Percentiles rank a stretch among this genome's conserved stretches.
Evolutionary conservation across 441 rosid genomes (phyloP).

Genomic region (Rhodomyrtus psidioides): DNA sequence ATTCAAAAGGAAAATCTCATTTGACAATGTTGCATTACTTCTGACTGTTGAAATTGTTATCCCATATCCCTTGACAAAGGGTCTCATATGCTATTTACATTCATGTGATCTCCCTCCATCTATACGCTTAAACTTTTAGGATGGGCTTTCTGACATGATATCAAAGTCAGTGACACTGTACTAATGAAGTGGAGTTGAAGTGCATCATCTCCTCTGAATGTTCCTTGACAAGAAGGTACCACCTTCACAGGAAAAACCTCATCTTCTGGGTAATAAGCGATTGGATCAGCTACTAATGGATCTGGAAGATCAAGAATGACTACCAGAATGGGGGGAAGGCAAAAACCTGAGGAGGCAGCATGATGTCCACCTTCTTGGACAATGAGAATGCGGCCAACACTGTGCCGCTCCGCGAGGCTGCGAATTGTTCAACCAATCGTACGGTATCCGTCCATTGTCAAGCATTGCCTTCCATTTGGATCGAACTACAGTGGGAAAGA

Average conservation of each 20-base stretch:
- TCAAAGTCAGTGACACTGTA: neutral
- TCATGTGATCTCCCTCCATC: too few species aligned
- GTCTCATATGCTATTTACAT: too few species aligned
- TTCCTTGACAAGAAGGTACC: constrained; percentile 38
- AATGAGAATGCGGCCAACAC: constrained; percentile 55
- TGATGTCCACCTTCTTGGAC: constrained; percentile 94
- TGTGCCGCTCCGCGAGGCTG: constrained; percentile 33
- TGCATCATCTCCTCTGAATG: constrained; percentile 8
- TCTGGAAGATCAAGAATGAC: constrained; percentile 52
- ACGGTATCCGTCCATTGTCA: constrained; percentile 69
- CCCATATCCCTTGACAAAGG: too few species aligned
- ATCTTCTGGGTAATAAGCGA: constrained; percentile 68
- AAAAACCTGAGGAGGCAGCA: constrained; percentile 72
- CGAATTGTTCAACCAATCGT: constrained; percentile 47
- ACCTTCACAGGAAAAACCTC: constrained; percentile 42
- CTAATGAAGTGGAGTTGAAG: neutral
- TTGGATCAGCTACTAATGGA: constrained; percentile 45
- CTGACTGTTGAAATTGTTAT: too few species aligned
- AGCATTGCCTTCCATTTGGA: constrained; percentile 9
- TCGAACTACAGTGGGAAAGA: neutral
- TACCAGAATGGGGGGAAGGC: constrained; percentile 76
- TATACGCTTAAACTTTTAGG: too few species aligned
- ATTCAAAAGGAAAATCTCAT: neutral
- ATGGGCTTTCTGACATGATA: too few species aligned
- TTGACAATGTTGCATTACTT: neutral